Evolutionary conservation across 2,329 filamentous ascomycete species (phyloP), one percentile per base, ranked within the genome.

Genomic region (Colletotrichum sp.): DNA sequence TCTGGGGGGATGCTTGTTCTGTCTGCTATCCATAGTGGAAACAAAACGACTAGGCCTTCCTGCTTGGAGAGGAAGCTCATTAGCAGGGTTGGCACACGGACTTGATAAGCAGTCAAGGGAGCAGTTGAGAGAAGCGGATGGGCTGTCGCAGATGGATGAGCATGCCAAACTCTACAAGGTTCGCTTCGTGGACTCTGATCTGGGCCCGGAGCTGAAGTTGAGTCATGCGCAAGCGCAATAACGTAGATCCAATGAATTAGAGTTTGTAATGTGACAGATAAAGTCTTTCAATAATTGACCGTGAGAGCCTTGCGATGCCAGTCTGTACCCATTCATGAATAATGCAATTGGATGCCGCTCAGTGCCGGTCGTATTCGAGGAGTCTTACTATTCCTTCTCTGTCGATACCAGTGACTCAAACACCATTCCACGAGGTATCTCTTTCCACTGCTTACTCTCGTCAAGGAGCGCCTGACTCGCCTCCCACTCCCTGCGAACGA

Each of bases 401-500:
- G 52, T 44, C 6, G 39, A 49, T 2, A 36, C 32, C 24, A 71
- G 26, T 24, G 72, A 66, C 44, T 65, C 68, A n/a, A 66, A 66
- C 9, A 30, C 44, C 52, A 62, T 71, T 15, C 49, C 72, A 5
- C n/a, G 28, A 8, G 72, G 72, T 15, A 75, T 10, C 13, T 72
- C 63, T 24, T 55, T 67, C 69, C 72, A 75, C 63, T 75, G 72
- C 7, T 67, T 44, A 13, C 34, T 26, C 21, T 44, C 55, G 4
- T 75, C 63, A 6, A 75, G 69, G 36, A 75, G 62, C 18, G 15
- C n/a, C 8, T 63, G 55, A 8, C 52, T 44, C 9, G 62, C 62
- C n/a, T 66, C 63, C 72, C 72, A 72, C 15, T 75, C 72, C n/a
- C 28, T 32, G 10, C 66, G 36, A 6, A 77, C 49, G 1, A 73